Evolutionary conservation across 495 filamentous ascomycete species (phyloP).

Genomic region (Penicillium goetzii): DNA sequence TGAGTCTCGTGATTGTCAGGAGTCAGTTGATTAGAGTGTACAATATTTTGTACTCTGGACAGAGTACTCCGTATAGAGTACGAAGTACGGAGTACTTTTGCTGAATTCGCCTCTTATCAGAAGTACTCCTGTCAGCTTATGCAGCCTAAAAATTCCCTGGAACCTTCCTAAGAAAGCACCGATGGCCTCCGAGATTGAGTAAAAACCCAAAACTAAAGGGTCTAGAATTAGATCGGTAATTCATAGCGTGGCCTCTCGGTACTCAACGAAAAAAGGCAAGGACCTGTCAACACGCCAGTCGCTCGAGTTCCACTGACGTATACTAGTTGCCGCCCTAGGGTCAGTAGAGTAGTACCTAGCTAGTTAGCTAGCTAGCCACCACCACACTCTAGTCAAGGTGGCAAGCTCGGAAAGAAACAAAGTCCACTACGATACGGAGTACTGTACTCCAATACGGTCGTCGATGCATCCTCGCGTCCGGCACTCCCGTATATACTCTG

Average conservation of each 20-base stretch:
- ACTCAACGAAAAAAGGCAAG: not conserved
- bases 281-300: constrained; percentile 13
- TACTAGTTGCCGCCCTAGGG: not conserved
- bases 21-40: not conserved
- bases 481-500: not conserved
- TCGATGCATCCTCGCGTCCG: not conserved
- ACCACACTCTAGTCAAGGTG: not conserved
- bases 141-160: not conserved
- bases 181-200: not conserved
- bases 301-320: constrained; percentile 7
- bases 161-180: not conserved
- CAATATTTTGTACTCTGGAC: not conserved
- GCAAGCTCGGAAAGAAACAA: not conserved
- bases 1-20: not conserved
- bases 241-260: constrained; percentile 9
- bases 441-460: not conserved
- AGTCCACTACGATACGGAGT: not conserved
- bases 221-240: constrained; percentile 17
- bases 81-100: constrained; percentile 1
- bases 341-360: not conserved
- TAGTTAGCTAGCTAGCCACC: not conserved
- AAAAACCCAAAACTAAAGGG: not conserved
- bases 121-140: constrained; percentile 12
- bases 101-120: not conserved
- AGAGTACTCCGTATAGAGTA: not conserved